phyloP scores from a whole-genome alignment of 129 eudicot species.

The Calendula officinalis region DNA sequence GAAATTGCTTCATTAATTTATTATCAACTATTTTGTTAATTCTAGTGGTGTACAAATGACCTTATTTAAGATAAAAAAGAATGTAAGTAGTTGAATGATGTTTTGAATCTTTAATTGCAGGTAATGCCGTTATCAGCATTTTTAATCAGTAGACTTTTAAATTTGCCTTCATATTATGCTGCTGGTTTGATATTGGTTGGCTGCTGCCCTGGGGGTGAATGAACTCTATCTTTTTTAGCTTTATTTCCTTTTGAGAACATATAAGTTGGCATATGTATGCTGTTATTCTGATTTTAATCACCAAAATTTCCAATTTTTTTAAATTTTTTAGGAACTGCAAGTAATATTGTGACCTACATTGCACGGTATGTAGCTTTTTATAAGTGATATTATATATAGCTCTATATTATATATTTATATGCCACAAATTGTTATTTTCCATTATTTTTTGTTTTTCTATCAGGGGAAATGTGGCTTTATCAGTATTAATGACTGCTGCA shows the following conservation, averaged over 20 bases:
- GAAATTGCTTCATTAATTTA: background rate
- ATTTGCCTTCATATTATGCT: slow-evolving; percentile 86
- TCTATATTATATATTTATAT: slow-evolving; percentile 1
- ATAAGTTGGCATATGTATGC: slow-evolving; percentile 6
- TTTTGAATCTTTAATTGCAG: slow-evolving; percentile 38
- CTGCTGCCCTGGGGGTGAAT: slow-evolving; percentile 94
- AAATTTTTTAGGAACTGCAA: slow-evolving; percentile 72
- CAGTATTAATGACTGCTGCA: slow-evolving; percentile 93
- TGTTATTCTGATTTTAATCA: slow-evolving; percentile 19
- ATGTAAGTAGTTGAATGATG: background rate
- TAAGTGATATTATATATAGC: no score
- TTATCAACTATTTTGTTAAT: background rate
- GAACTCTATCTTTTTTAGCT: slow-evolving; percentile 13
- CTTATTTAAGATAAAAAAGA: background rate
- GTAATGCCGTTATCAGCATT: slow-evolving; percentile 89
- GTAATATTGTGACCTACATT: slow-evolving; percentile 93
- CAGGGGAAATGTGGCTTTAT: slow-evolving; percentile 97
- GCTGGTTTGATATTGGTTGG: slow-evolving; percentile 97
- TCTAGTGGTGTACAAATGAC: background rate
- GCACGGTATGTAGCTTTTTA: slow-evolving; percentile 60
- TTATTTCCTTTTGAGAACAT: slow-evolving; percentile 10
- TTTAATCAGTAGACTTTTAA: slow-evolving; percentile 66
- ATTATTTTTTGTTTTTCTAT: slow-evolving; percentile 16
- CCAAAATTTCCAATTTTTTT: slow-evolving; percentile 15
- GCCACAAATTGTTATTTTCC: background rate